phyloP scores from a whole-genome alignment of 306 rosid genomes.

The Ziziphus jujuba region DNA sequence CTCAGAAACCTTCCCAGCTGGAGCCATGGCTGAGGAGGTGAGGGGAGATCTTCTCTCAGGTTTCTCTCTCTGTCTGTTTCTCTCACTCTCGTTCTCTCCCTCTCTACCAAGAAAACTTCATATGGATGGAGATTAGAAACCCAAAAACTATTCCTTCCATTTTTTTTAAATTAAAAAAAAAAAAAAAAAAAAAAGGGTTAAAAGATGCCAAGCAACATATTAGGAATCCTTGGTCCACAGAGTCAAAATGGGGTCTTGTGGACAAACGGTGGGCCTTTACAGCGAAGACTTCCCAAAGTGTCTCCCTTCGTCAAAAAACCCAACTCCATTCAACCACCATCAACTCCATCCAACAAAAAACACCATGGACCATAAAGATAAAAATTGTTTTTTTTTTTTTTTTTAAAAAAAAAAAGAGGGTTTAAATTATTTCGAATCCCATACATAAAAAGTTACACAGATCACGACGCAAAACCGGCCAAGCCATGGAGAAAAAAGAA shows the following conservation, averaged over 20 bases:
- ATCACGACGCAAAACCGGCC: slow-evolving; percentile 46
- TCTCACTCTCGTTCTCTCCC: slow-evolving; percentile 1
- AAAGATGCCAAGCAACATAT: slow-evolving; percentile 26
- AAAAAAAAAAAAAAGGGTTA: slow-evolving; percentile 5
- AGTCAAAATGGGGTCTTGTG: slow-evolving; percentile 37
- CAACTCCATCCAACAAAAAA: slow-evolving; percentile 3
- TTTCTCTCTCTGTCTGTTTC: background rate
- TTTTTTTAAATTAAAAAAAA: background rate
- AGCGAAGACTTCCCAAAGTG: slow-evolving; percentile 31
- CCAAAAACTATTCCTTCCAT: slow-evolving; percentile 28
- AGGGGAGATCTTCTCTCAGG: slow-evolving; percentile 12
- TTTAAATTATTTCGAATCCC: slow-evolving; percentile 11
- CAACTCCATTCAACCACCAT: slow-evolving; percentile 20
- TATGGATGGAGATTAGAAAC: slow-evolving; percentile 29
- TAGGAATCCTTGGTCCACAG: slow-evolving; percentile 38
- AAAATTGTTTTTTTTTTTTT: background rate
- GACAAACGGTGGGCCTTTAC: slow-evolving; percentile 44
- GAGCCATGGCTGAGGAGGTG: slow-evolving; percentile 63
- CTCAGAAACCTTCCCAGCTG: slow-evolving; percentile 69
- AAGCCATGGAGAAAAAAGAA: slow-evolving; percentile 9
- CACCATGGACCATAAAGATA: background rate
- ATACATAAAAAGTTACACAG: slow-evolving; percentile 39
- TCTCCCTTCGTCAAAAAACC: slow-evolving; percentile 15
- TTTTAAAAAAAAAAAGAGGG: slow-evolving; percentile 2
- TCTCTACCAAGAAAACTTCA: slow-evolving; percentile 46